Conservation (phyloP, 176 grass and related monocot genomes). For the Melocanna baccifera region DNA sequence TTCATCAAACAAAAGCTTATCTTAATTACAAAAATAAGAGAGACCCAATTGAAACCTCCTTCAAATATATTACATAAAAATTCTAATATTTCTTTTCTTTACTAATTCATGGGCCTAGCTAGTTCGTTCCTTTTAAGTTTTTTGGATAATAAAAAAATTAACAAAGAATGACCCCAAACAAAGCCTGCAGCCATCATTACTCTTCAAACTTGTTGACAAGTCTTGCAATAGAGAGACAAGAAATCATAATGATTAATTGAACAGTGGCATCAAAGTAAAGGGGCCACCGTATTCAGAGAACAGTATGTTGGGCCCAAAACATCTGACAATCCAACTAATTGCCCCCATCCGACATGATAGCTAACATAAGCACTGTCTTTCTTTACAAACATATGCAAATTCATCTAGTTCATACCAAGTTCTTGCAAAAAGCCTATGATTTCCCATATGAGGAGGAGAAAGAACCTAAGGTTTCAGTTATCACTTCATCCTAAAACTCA, state of each 20-base stretch:
- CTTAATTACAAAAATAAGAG: background rate
- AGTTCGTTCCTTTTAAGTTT: background rate
- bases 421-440: background rate
- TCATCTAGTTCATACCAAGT: conserved; percentile 11
- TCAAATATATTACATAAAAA: background rate
- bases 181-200: background rate
- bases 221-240: conserved; percentile 3
- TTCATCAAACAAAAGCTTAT: background rate
- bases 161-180: background rate
- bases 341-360: conserved; percentile 9
- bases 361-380: conserved; percentile 24
- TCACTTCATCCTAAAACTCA: background rate
- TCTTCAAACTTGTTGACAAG: background rate
- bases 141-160: background rate
- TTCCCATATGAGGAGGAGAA: background rate
- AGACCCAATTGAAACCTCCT: background rate
- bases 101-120: background rate
- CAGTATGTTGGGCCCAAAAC: conserved; percentile 17
- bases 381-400: conserved; percentile 7
- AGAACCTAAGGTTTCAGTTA: background rate
- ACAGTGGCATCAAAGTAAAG: background rate
- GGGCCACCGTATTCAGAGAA: background rate
- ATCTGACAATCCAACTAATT: conserved; percentile 22
- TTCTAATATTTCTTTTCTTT: background rate
- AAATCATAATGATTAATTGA: conserved; percentile 30